Base-by-base conservation (phyloP, 176 grass and related monocot genomes). In the Puccinellia tenuiflora region DNA sequence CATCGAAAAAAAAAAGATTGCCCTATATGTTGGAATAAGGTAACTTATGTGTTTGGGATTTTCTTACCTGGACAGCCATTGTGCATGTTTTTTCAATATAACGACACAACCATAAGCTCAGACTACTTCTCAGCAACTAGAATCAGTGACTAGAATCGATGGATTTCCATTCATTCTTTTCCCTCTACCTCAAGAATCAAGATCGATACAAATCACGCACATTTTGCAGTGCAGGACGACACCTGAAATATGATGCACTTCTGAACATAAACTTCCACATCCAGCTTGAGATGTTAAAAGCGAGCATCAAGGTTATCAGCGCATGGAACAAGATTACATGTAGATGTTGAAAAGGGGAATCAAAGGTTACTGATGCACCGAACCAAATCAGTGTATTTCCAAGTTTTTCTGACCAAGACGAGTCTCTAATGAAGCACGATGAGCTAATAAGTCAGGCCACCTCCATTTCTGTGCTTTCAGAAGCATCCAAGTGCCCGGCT, bases 401-500 rank as follows among this genome's bases (percentile, higher is more conserved):
- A 45, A 45, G n/a, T 2, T 9, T 45, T 45, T 45, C 42, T 45
- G 2, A 45, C 42, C 11, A 43, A 43, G 42, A 43, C 9, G 12
- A 13, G 14, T 45, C 42, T 13, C 42, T 45, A 45, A 14, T 9
- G 2, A 45, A 45, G 9, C 12, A 45, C 42, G 3, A 45, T 45
- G 40, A 43, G 2, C 9, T 42, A 42, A 42, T 12, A 50, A 12
- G 68, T 39, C 31, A 68, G 40, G 69, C 48, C 77, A 76, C 50
- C 77, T 63, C 81, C 85, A 88, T 90, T 61, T 90, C 79, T 61
- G 64, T 51, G 47, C 35, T 63, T 39, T 81, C 57, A 37, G 61
- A 16, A 62, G 21, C 75, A 66, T 29, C 62, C 69, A 75, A 72
- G 37, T 85, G 25, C 22, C 21, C 85, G 68, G 30, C 76, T 78